Evolutionary conservation across 768 basidiomycete species (phyloP).

Genomic region (Russula olivacea): DNA sequence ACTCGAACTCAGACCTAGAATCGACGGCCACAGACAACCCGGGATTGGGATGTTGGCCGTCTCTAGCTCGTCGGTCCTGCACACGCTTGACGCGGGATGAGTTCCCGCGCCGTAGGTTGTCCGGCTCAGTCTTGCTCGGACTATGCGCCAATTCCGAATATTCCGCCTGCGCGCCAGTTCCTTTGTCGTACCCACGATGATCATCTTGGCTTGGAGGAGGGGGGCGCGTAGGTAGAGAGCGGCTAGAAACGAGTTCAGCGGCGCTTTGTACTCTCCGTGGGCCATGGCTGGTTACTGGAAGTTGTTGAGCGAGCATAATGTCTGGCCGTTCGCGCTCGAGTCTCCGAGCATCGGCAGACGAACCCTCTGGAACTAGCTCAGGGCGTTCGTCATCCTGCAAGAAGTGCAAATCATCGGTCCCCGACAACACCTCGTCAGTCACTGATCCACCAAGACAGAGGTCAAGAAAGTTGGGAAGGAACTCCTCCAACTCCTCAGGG

Average conservation of each 20-base stretch:
- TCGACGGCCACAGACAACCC: background rate
- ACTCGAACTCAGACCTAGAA: background rate
- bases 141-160: background rate
- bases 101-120: background rate
- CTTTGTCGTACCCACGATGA: background rate
- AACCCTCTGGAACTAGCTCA: conserved; percentile 1
- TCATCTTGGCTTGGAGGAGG: background rate
- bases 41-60: background rate
- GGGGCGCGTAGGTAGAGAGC: background rate
- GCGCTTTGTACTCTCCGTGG: conserved; percentile 20
- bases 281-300: background rate
- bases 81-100: background rate
- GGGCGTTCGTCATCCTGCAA: background rate
- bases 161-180: background rate
- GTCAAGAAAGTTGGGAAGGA: conserved; percentile 24
- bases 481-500: conserved; percentile 13
- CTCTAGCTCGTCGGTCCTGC: background rate
- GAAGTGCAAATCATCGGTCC: background rate
- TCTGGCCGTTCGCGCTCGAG: background rate
- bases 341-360: background rate
- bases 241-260: conserved; percentile 6
- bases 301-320: background rate
- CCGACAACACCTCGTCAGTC: background rate
- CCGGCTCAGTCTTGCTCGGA: background rate
- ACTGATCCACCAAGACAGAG: conserved; percentile 4